Percentiles rank a stretch among this genome's conserved stretches.
These are phyloP conservation scores for Cornus florida DNA, from an alignment of 148 eudicot genomes.

Conservation along the genomic window DNA sequence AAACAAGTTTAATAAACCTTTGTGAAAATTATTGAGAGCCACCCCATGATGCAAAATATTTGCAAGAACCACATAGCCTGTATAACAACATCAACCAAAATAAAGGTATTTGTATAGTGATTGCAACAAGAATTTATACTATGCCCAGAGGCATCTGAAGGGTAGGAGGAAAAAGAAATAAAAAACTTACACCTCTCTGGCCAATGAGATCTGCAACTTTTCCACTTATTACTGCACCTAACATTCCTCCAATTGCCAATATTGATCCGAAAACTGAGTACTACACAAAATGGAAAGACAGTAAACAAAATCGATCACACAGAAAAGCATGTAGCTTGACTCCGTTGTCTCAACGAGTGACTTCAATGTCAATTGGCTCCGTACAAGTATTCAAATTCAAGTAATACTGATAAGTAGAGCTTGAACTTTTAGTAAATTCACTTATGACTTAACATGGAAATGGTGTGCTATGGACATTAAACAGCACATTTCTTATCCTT, in stretches of 20 bases:
- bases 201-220: conserved; percentile 48
- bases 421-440: too few species aligned
- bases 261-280: conserved; percentile 25
- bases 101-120: background rate
- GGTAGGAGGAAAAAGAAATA: background rate
- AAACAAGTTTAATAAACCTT: conserved; percentile 26
- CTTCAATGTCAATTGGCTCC: too few species aligned
- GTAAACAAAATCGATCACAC: too few species aligned
- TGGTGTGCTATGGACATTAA: too few species aligned
- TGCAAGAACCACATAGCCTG: conserved; percentile 58
- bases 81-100: conserved; percentile 10
- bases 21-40: conserved; percentile 44
- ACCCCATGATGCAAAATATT: conserved; percentile 37
- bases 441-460: too few species aligned
- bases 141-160: background rate
- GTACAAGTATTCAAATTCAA: too few species aligned
- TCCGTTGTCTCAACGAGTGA: too few species aligned
- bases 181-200: conserved; percentile 45
- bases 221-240: conserved; percentile 55
- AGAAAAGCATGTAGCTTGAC: too few species aligned
- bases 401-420: too few species aligned
- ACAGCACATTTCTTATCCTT: too few species aligned
- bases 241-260: conserved; percentile 46
- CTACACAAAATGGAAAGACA: background rate
- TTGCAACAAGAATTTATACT: background rate